Evolutionary conservation across 1,139 yeast species (phyloP).

Genomic region (Geotrichum cucujoidarum): DNA sequence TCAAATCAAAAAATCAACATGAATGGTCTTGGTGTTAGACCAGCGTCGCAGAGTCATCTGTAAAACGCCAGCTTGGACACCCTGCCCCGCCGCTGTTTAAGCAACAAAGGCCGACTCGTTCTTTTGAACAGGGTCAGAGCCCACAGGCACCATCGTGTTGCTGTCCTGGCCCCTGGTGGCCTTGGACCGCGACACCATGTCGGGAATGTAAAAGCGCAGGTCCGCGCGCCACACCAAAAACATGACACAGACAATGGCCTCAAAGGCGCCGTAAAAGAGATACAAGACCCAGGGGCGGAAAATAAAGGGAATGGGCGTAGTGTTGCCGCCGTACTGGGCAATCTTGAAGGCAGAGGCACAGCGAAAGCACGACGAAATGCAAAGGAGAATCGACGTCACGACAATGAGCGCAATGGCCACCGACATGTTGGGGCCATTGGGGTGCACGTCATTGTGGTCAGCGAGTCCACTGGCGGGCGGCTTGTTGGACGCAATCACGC

Average conservation of each 20-base stretch:
- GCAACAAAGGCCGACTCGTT: constrained; percentile 10
- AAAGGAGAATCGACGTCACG: constrained; percentile 49
- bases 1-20: too few species aligned
- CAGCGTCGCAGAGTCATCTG: too few species aligned
- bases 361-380: constrained; percentile 56
- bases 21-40: too few species aligned
- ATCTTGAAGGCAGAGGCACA: constrained; percentile 49
- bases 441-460: constrained; percentile 34
- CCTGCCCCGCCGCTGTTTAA: not conserved
- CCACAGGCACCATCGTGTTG: constrained; percentile 5
- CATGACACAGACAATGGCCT: constrained; percentile 50
- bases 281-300: constrained; percentile 58
- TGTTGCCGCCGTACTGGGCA: constrained; percentile 32
- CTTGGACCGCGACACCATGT: constrained; percentile 26
- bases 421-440: constrained; percentile 45
- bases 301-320: constrained; percentile 40
- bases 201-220: constrained; percentile 75
- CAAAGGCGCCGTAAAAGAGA: constrained; percentile 62
- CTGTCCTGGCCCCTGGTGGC: not conserved
- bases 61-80: too few species aligned
- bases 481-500: constrained; percentile 42
- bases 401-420: constrained; percentile 44
- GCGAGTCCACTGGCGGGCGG: constrained; percentile 39
- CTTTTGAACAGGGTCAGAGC: constrained; percentile 6
- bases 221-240: constrained; percentile 64